phyloP scores from a whole-genome alignment of 2,329 filamentous ascomycete species.

The Bipolaris bicolor region DNA sequence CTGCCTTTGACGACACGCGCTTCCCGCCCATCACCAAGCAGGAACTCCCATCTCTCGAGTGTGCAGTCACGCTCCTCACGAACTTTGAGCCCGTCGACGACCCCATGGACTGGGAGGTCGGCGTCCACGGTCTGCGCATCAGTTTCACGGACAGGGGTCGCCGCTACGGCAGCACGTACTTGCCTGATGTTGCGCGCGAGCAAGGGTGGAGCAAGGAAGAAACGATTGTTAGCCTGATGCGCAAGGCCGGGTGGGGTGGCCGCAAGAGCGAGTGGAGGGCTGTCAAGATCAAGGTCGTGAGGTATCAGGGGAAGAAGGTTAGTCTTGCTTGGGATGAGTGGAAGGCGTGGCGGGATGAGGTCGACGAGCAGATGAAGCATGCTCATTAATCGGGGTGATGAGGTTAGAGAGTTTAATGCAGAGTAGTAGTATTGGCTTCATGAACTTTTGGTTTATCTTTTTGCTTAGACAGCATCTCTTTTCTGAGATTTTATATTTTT shows the following conservation, averaged over 20 bases:
- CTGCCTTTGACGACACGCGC: slow-evolving; percentile 67
- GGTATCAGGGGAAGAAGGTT: slow-evolving; percentile 86
- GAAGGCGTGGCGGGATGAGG: slow-evolving; percentile 80
- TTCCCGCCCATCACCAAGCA: slow-evolving; percentile 62
- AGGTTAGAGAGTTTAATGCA: no score
- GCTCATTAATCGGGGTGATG: not conserved
- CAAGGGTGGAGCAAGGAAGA: slow-evolving; percentile 97
- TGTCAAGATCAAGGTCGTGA: slow-evolving; percentile 76
- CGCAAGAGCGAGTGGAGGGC: slow-evolving; percentile 71
- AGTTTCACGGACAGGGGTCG: slow-evolving; percentile 76
- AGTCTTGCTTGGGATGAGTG: slow-evolving; percentile 74
- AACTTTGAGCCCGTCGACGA: slow-evolving; percentile 79
- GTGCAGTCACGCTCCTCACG: slow-evolving; percentile 77
- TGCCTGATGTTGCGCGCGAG: slow-evolving; percentile 89
- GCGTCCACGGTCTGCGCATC: slow-evolving; percentile 85
- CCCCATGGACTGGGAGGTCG: slow-evolving; percentile 83
- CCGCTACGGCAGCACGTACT: slow-evolving; percentile 83
- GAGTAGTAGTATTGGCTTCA: no score
- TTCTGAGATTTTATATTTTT: no score
- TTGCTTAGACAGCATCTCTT: no score
- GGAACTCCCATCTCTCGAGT: slow-evolving; percentile 49
- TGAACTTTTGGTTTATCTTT: no score
- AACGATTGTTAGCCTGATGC: slow-evolving; percentile 85
- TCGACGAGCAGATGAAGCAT: slow-evolving; percentile 50
- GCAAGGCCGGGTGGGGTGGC: slow-evolving; percentile 91